phyloP scores from a whole-genome alignment of 2,329 filamentous ascomycete genomes.

The Phialemoniopsis sp. region DNA sequence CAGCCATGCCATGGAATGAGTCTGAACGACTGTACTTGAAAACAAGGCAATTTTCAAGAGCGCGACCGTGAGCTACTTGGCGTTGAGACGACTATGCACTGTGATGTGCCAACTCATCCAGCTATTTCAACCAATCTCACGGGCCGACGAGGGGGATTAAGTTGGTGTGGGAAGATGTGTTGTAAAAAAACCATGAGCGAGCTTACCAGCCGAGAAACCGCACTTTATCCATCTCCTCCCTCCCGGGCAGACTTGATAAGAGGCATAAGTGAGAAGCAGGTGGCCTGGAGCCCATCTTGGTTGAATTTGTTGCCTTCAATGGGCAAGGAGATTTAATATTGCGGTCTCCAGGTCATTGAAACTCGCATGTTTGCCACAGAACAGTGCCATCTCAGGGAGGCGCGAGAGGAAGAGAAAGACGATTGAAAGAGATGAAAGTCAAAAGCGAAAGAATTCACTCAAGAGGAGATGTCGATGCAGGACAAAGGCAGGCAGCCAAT shows the following conservation, averaged over 20 bases:
- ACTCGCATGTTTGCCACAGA: too few species aligned
- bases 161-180: conserved; percentile 6
- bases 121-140: too few species aligned
- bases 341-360: too few species aligned
- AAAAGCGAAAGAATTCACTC: too few species aligned
- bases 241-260: conserved; percentile 53
- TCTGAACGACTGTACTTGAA: too few species aligned
- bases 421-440: too few species aligned
- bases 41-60: too few species aligned
- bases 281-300: conserved; percentile 52
- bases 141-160: not conserved
- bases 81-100: not conserved
- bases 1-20: conserved; percentile 10
- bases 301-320: conserved; percentile 1
- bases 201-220: conserved; percentile 88
- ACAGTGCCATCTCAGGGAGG: too few species aligned
- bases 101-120: not conserved
- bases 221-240: conserved; percentile 67
- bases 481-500: too few species aligned
- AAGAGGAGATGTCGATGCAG: too few species aligned
- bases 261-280: conserved; percentile 62
- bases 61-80: conserved; percentile 1
- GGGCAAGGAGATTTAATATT: not conserved
- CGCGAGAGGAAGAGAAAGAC: too few species aligned
- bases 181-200: conserved; percentile 2